These are phyloP conservation scores for Alternaria metachromatica DNA, from an alignment of 2,329 filamentous ascomycete species.

Conservation along the genomic window DNA sequence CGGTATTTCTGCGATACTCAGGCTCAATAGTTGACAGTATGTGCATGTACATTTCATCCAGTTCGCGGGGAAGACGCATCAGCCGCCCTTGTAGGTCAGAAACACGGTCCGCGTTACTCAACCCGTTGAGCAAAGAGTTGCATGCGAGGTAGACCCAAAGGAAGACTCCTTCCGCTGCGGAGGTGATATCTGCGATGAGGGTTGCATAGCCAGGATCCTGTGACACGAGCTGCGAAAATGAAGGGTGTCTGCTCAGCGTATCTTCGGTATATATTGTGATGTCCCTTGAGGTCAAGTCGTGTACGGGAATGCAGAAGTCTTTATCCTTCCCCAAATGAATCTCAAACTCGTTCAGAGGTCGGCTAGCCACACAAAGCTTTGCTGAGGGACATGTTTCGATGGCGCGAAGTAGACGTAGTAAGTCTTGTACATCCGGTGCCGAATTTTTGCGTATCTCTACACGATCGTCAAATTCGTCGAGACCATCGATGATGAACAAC, in stretches of 20 bases:
- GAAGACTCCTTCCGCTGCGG: constrained; percentile 8
- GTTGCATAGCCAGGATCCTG: neutral
- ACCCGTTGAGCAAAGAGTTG: neutral
- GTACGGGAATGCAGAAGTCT: neutral
- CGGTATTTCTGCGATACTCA: neutral
- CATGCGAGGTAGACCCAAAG: constrained; percentile 10
- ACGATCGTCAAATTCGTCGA: too few relatives aligned
- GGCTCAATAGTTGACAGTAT: neutral
- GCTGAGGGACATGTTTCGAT: neutral
- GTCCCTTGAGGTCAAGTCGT: neutral
- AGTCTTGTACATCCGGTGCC: neutral
- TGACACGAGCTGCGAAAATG: neutral
- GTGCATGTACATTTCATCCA: neutral
- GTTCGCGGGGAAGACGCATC: neutral
- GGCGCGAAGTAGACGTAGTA: neutral
- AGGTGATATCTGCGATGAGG: constrained; percentile 2
- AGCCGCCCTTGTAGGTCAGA: neutral
- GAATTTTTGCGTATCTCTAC: neutral
- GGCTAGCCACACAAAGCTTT: neutral
- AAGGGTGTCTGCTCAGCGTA: neutral
- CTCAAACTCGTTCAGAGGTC: neutral
- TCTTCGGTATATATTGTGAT: neutral
- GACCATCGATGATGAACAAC: neutral
- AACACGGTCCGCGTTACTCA: neutral
- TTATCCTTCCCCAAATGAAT: neutral